Evolutionary conservation across 345 rosid species (phyloP), one percentile per base, ranked within the genome.

Genomic region (Eucalyptus tenuipes): DNA sequence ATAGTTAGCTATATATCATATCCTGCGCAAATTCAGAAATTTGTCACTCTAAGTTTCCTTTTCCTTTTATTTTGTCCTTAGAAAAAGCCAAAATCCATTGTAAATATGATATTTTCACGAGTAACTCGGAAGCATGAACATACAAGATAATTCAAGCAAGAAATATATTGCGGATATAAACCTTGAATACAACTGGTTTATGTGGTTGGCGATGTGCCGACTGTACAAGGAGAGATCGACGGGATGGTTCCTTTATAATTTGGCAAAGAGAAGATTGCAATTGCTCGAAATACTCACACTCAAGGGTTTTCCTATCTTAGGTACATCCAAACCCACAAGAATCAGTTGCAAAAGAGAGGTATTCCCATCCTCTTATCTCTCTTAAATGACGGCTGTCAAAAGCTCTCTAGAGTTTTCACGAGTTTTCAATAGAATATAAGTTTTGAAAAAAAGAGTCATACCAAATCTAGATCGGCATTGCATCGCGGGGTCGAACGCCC

Each of bases 161-260:
- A 61, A 29, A 61, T 27, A 29, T 27, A 18, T 18, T 52, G 55
- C 8, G 17, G 4, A 61, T 14, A 61, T 29, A 61, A 61, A 61
- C 16, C 9, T 13, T 7, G 33, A 61, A 29, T n/a, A 13, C 33
- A 29, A 14, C 8, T 13, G 20, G 7, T 64, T 15, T 64, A 64
- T n/a, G 71, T n/a, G 17, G 71, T 64, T 64, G 71, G 10, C 3
- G 3, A 31, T 14, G 71, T 64, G 37, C 37, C 17, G 16, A 29
- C 5, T 2, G 0, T 64, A 64, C 5, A 14, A 1, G 71, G 9
- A 64, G 33, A 7, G 71, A 64, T 64, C 0, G 10, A 64, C 7
- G 1, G 33, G 17, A 64, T 29, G 71, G 17, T 64, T 64, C 37
- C 18, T 64, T 64, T n/a, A n/a, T 64, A 64, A n/a, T 64, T 64